Conservation (phyloP, 2,329 filamentous ascomycete species). For the Diaporthe sp. region DNA sequence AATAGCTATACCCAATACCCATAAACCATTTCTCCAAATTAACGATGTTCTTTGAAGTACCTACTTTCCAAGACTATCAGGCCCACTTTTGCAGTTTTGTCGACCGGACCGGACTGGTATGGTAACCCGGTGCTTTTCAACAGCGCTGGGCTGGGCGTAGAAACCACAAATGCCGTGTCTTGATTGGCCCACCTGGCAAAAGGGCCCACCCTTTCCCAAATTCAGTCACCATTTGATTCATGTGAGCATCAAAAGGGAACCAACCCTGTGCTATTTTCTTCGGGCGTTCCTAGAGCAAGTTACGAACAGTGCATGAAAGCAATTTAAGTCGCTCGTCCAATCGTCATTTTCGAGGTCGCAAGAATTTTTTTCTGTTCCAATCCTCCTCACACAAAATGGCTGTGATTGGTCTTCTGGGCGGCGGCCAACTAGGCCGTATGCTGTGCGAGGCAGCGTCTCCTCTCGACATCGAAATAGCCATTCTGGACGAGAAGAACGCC, state of each 20-base stretch:
- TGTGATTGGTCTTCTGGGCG: constrained; percentile 65
- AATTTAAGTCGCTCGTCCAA: no score
- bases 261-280: constrained; percentile 3
- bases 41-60: no score
- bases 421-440: constrained; percentile 92
- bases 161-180: background rate
- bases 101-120: no score
- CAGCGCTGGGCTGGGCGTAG: background rate
- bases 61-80: no score
- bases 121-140: no score
- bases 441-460: constrained; percentile 85
- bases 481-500: constrained; percentile 82
- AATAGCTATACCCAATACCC: no score
- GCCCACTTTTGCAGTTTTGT: no score
- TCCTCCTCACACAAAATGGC: constrained; percentile 3
- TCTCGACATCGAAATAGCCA: constrained; percentile 82
- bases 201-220: constrained; percentile 3
- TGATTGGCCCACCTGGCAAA: constrained; percentile 10
- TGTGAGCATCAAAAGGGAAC: constrained; percentile 13
- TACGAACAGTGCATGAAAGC: background rate
- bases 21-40: no score
- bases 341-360: background rate
- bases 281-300: background rate
- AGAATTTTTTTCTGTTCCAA: background rate
- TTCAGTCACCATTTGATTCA: constrained; percentile 27